A percentile compares a stretch with the other conserved stretches of the same genome.
Evolutionary conservation across 106 monocot species (phyloP).

Genomic region (Agapanthus africanus): DNA sequence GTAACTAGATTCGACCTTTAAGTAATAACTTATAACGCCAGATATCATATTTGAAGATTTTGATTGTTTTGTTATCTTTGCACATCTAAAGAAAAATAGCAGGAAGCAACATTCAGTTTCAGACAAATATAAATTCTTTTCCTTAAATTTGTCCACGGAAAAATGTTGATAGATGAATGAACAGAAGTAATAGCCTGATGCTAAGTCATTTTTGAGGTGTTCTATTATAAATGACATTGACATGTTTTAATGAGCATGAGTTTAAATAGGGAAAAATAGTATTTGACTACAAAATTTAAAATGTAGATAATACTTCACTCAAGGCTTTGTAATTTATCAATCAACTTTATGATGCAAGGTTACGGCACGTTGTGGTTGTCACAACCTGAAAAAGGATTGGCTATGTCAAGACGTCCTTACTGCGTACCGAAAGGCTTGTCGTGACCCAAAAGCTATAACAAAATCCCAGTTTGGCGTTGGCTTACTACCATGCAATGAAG

Average conservation of each 20-base stretch:
- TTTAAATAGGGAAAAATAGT: background rate
- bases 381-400: constrained; percentile 68
- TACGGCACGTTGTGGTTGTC: constrained; percentile 67
- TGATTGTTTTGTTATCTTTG: background rate
- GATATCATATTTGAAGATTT: background rate
- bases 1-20: background rate
- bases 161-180: background rate
- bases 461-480: constrained; percentile 73
- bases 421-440: constrained; percentile 36
- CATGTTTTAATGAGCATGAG: background rate
- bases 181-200: background rate
- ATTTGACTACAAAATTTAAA: too few species aligned
- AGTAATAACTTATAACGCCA: background rate
- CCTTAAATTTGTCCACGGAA: background rate
- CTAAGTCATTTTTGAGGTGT: background rate
- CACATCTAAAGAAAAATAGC: background rate
- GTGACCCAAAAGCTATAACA: constrained; percentile 58
- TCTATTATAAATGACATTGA: background rate
- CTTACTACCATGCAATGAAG: constrained; percentile 61
- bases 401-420: constrained; percentile 56
- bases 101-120: background rate
- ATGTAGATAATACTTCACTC: too few species aligned
- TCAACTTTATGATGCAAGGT: constrained; percentile 48
- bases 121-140: background rate
- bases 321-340: too few species aligned